Base-by-base conservation (phyloP, 2,329 filamentous ascomycete genomes). In the Metarhizium rileyi region DNA sequence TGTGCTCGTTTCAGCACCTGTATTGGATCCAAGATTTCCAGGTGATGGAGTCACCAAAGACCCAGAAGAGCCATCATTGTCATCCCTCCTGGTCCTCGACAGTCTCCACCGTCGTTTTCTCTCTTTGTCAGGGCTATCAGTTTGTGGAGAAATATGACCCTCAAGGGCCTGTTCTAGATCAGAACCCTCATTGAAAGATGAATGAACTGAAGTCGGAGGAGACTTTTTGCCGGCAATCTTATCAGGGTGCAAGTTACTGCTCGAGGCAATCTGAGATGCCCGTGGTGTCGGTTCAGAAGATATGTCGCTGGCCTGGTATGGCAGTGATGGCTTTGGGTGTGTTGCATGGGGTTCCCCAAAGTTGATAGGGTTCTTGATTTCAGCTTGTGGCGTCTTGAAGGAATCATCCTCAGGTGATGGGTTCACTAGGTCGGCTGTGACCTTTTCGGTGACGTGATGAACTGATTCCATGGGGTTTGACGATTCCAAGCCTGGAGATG, bases 171-270 rank as follows among this genome's bases (percentile, higher is more conserved):
- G 82, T 54, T 95, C 90, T 27, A 83, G 63, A 61, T 95, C 90
- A 0, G 89, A 95, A 22, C 84, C 81, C 56, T 94, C 90, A 23
- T 91, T 93, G 55, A 82, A 80, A 0, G 78, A 81, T 26, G 88
- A 91, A 57, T 87, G 81, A 51, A 90, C 74, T 0, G 90, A 95
- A 3, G 83, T 80, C 1, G 86, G 80, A 0, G 87, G 87, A 1
- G 89, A 95, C 52, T 77, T 76, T 54, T 81, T 81, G 0, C 83
- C 81, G 55, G 80, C 83, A 28, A 90, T 63, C 0, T 77, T 62
- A 3, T 66, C 76, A 49, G 72, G 66, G 47, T 74, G 72, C 50
- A 70, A 63, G 38, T 55, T 68, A 55, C 55, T 66, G 56, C 61
- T 66, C 28, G 70, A 66, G 2, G 71, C 69, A 3, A 67, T 63